Percentiles rank a stretch among this genome's conserved stretches.
Evolutionary conservation across 306 rosid genomes (phyloP).

Genomic region (Quercus alba): DNA sequence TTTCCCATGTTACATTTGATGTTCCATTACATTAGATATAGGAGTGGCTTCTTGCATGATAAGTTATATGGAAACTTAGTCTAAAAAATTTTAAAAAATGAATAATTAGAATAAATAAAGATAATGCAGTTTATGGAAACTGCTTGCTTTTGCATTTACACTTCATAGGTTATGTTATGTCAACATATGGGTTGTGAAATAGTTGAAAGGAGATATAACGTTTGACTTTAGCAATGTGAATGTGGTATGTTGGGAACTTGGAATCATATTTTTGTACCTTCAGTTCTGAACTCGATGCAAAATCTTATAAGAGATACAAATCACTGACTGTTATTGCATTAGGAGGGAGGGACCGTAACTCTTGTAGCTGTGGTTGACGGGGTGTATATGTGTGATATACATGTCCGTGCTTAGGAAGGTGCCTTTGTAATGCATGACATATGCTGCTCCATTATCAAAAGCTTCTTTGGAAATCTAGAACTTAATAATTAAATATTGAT

Average conservation of each 20-base stretch:
- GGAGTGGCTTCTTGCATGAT: no score
- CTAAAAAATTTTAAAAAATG: no score
- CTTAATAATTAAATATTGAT: background rate
- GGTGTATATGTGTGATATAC: background rate
- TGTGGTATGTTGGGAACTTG: background rate
- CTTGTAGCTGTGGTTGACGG: background rate
- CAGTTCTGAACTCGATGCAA: background rate
- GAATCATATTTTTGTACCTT: background rate
- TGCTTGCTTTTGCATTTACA: no score
- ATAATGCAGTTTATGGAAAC: no score
- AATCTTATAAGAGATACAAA: background rate
- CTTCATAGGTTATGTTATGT: no score
- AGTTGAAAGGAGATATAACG: no score
- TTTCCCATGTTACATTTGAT: no score
- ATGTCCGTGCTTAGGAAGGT: background rate
- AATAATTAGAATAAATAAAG: no score
- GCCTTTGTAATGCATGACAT: background rate
- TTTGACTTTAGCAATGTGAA: background rate
- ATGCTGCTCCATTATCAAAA: background rate
- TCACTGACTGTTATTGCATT: background rate
- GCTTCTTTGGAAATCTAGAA: background rate
- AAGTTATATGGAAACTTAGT: no score
- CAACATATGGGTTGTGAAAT: no score
- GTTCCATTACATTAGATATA: no score
- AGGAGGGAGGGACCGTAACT: background rate